Conservation (phyloP, 2,329 filamentous ascomycete genomes). For the Neoascochyta sp. region DNA sequence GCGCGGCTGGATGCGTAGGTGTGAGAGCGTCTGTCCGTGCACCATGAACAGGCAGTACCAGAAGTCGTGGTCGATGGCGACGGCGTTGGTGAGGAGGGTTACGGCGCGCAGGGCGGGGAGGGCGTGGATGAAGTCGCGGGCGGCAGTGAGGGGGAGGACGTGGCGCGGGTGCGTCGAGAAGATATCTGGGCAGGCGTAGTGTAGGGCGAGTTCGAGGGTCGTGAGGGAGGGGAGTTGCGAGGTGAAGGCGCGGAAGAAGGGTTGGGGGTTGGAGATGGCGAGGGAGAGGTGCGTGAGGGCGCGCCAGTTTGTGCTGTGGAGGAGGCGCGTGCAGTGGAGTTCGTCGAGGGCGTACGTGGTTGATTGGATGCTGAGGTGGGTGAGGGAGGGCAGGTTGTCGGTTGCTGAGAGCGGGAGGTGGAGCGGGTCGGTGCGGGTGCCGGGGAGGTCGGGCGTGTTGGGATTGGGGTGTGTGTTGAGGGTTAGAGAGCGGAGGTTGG, state of each 20-base stretch:
- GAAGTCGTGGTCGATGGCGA: constrained; percentile 1
- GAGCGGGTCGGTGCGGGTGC: not conserved
- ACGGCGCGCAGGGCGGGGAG: not conserved
- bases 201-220: constrained; percentile 2
- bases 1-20: no score
- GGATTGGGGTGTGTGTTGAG: constrained; percentile 9
- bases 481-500: constrained; percentile 7
- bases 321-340: constrained; percentile 7
- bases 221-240: constrained; percentile 2
- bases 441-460: not conserved
- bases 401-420: constrained; percentile 9
- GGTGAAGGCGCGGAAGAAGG: constrained; percentile 10
- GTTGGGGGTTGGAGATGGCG: constrained; percentile 2
- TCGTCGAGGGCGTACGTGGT: constrained; percentile 10
- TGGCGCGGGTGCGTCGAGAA: not conserved
- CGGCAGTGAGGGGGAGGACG: not conserved
- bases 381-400: constrained; percentile 9
- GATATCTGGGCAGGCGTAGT: not conserved
- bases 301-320: constrained; percentile 8
- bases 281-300: constrained; percentile 10
- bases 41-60: no score
- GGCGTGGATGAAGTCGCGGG: not conserved
- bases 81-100: not conserved
- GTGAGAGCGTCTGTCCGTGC: no score
- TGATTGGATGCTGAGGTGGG: constrained; percentile 7